Evolutionary conservation across 2,329 filamentous ascomycete genomes (phyloP).

Genomic region (Fusarium sublunatum): DNA sequence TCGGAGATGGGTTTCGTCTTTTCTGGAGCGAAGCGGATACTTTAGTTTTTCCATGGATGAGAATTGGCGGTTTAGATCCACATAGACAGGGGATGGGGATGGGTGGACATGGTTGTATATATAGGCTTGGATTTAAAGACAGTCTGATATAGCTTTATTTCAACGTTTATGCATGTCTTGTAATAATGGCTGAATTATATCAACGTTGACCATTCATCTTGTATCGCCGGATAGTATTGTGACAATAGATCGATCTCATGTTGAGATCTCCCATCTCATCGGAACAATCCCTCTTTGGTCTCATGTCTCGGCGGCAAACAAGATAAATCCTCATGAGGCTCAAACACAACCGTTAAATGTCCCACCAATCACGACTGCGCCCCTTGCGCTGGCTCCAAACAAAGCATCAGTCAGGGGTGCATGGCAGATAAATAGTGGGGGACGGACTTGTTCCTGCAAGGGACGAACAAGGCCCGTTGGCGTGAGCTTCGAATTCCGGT

Average conservation of each 20-base stretch:
- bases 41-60: conserved; percentile 39
- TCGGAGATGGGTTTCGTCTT: conserved; percentile 33
- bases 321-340: conserved; percentile 43
- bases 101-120: too few species aligned
- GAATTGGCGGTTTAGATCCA: conserved; percentile 22
- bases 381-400: conserved; percentile 48
- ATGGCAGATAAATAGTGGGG: too few species aligned
- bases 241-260: too few species aligned
- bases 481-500: conserved; percentile 47
- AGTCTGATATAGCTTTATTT: not conserved
- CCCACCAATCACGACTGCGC: conserved; percentile 43
- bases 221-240: too few species aligned
- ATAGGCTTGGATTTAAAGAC: not conserved
- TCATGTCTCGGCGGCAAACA: conserved; percentile 10
- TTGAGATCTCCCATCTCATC: not conserved
- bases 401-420: conserved; percentile 17
- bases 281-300: not conserved
- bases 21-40: not conserved
- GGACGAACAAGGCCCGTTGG: conserved; percentile 6
- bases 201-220: too few species aligned
- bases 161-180: too few species aligned
- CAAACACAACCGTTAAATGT: conserved; percentile 41
- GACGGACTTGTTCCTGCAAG: not conserved
- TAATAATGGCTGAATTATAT: too few species aligned
- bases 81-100: conserved; percentile 3